phyloP scores from a whole-genome alignment of 768 basidiomycete genomes.

The Mycena crocata region DNA sequence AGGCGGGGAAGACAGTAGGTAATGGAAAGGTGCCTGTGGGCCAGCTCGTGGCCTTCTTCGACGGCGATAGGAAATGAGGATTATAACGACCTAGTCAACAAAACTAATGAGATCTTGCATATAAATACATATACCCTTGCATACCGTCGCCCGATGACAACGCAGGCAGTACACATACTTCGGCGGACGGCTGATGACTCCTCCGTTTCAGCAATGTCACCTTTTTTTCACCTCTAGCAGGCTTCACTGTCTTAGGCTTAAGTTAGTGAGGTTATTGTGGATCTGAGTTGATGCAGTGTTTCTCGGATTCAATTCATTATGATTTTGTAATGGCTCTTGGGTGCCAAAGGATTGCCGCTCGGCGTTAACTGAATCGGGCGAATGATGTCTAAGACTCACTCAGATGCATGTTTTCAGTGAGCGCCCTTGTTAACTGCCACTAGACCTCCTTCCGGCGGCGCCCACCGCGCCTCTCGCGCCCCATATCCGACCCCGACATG shows the following conservation, averaged over 20 bases:
- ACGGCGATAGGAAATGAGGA: constrained; percentile 58
- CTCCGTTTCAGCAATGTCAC: too few species aligned
- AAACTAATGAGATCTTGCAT: constrained; percentile 24
- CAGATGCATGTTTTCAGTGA: neutral
- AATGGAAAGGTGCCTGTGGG: constrained; percentile 78
- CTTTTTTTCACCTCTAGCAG: too few species aligned
- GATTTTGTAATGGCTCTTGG: too few species aligned
- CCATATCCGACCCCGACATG: neutral
- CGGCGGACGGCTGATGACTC: too few species aligned
- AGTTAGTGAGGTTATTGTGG: too few species aligned
- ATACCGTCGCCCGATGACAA: neutral
- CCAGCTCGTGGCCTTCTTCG: constrained; percentile 88
- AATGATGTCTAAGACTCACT: too few species aligned
- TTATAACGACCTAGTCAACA: constrained; percentile 7
- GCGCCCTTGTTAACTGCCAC: constrained; percentile 3
- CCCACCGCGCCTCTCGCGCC: constrained; percentile 8
- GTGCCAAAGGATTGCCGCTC: too few species aligned
- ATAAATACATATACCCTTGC: constrained; percentile 20
- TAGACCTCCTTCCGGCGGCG: neutral
- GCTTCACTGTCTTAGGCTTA: too few species aligned
- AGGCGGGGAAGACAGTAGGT: constrained; percentile 59
- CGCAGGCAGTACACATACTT: too few species aligned
- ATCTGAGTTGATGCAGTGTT: too few species aligned
- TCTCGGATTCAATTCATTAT: too few species aligned
- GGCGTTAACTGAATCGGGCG: too few species aligned